Conservation (phyloP, 106 monocot genomes). For the Dioscorea dumetorum region DNA sequence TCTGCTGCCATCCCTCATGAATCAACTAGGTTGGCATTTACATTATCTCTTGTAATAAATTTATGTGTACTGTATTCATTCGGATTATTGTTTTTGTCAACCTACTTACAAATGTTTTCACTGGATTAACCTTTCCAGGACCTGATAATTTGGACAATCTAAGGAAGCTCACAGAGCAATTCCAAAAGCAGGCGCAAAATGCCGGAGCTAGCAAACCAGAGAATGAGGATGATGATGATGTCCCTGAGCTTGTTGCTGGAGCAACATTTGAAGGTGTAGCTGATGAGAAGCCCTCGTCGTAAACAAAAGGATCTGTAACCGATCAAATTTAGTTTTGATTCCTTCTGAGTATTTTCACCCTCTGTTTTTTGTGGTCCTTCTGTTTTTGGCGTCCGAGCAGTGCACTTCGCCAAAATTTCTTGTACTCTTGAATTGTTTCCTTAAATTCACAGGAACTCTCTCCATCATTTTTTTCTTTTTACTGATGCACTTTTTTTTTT, state of each 20-base stretch:
- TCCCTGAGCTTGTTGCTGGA: constrained; percentile 16
- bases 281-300: constrained; percentile 3
- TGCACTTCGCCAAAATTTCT: too few relatives aligned
- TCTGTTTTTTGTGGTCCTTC: background rate
- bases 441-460: too few relatives aligned
- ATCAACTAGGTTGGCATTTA: background rate
- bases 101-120: too few relatives aligned
- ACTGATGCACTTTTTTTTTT: too few relatives aligned
- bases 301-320: background rate
- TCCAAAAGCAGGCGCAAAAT: constrained; percentile 9
- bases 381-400: background rate
- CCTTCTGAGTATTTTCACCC: background rate
- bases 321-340: too few relatives aligned
- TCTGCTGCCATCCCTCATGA: constrained; percentile 3
- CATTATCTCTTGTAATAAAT: background rate
- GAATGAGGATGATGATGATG: constrained; percentile 13
- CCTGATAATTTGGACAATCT: constrained; percentile 16
- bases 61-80: too few relatives aligned
- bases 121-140: background rate
- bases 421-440: too few relatives aligned
- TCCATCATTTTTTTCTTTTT: too few relatives aligned
- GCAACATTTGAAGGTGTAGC: constrained; percentile 17
- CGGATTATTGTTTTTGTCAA: too few relatives aligned
- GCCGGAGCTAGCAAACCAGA: background rate
- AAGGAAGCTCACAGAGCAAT: constrained; percentile 14